Evolutionary conservation across 352 stramenopile genomes (phyloP).

Genomic region (Phytophthora pseudosyringae): DNA sequence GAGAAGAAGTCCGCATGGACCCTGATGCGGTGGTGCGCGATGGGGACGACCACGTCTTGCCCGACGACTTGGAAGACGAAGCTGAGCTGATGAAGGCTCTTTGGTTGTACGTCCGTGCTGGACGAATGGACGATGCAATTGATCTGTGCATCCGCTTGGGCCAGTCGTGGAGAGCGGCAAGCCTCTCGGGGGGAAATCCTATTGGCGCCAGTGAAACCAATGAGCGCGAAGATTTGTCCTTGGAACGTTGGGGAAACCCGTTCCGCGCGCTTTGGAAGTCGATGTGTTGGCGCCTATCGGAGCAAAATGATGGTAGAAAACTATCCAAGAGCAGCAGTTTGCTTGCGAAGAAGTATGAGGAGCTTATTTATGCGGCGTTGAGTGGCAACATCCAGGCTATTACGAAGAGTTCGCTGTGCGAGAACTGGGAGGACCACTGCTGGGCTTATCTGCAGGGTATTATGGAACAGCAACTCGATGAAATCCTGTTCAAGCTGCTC

Average conservation of each 20-base stretch:
- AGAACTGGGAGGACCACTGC: constrained; percentile 87
- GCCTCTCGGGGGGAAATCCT: constrained; percentile 65
- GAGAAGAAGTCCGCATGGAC: constrained; percentile 59
- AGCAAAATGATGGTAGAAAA: constrained; percentile 47
- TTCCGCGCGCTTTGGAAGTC: constrained; percentile 85
- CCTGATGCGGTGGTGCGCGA: constrained; percentile 72
- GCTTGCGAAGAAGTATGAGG: constrained; percentile 73
- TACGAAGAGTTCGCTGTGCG: constrained; percentile 68
- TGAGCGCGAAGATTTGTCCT: constrained; percentile 46
- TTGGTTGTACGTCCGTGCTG: constrained; percentile 78
- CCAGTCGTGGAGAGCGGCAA: constrained; percentile 82
- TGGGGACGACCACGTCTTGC: constrained; percentile 65
- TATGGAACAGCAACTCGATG: constrained; percentile 75
- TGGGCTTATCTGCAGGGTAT: constrained; percentile 82
- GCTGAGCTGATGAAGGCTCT: constrained; percentile 75
- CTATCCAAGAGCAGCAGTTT: constrained; percentile 72
- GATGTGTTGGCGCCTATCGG: constrained; percentile 86
- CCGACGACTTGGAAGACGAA: constrained; percentile 86
- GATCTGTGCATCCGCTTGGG: constrained; percentile 78
- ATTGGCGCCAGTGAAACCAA: constrained; percentile 64
- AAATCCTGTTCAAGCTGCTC: constrained; percentile 68
- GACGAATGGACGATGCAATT: constrained; percentile 66
- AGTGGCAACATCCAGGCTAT: constrained; percentile 77
- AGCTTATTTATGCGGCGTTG: constrained; percentile 82
- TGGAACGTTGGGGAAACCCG: constrained; percentile 86